Percentiles rank a stretch among this genome's conserved stretches.
phyloP scores from a whole-genome alignment of 2,329 filamentous ascomycete species.

The Dactylellina leptospora region DNA sequence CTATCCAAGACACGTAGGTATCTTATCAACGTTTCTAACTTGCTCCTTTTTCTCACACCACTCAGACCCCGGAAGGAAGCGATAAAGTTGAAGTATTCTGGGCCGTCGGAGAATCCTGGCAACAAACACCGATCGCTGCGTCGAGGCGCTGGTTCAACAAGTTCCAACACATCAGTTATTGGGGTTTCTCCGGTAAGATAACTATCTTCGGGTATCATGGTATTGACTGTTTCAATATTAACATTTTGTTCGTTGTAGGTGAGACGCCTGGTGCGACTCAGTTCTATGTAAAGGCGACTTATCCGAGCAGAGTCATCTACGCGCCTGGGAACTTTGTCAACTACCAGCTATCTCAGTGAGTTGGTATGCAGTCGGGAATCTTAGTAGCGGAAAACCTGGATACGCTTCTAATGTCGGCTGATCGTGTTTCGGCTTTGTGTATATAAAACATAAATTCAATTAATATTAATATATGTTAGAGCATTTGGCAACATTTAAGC shows the following conservation, averaged over 20 bases:
- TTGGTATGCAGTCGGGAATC: too few relatives aligned
- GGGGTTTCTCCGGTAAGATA: constrained; percentile 17
- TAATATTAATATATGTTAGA: too few relatives aligned
- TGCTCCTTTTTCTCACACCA: too few relatives aligned
- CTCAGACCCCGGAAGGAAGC: constrained; percentile 13
- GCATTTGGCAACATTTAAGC: too few relatives aligned
- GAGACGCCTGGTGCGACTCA: constrained; percentile 11
- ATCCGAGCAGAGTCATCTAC: not conserved
- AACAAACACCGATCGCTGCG: not conserved
- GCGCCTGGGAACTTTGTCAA: constrained; percentile 26
- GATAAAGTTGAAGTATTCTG: constrained; percentile 12
- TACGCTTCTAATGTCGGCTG: too few relatives aligned
- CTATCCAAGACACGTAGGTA: not conserved
- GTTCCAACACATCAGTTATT: constrained; percentile 8
- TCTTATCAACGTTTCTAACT: too few relatives aligned
- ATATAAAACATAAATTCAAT: too few relatives aligned
- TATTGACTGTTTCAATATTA: too few relatives aligned
- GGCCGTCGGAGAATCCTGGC: constrained; percentile 9
- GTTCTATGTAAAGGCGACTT: constrained; percentile 8
- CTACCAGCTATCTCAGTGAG: constrained; percentile 14
- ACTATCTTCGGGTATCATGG: not conserved
- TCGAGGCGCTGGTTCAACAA: constrained; percentile 2
- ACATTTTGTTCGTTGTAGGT: not conserved
- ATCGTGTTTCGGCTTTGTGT: too few relatives aligned
- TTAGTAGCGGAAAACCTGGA: too few relatives aligned